Evolutionary conservation across 179 eudicot species (phyloP).

Genomic region (Camellia oleifera): DNA sequence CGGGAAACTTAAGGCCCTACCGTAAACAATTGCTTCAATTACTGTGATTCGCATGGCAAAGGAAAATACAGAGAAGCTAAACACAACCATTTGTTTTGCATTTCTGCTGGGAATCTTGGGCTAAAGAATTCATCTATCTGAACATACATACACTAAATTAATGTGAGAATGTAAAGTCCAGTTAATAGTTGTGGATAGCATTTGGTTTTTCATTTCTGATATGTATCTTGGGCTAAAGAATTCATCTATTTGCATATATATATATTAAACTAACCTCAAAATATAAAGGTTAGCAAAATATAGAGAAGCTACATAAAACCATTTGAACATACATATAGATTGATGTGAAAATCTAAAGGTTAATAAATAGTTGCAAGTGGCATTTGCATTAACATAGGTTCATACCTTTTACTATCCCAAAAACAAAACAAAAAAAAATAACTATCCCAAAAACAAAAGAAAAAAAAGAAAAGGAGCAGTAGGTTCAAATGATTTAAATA

Average conservation of each 20-base stretch:
- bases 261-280: too few relatives aligned
- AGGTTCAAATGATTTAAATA: not conserved
- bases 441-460: too few relatives aligned
- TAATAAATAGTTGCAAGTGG: too few relatives aligned
- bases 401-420: not conserved
- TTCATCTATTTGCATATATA: too few relatives aligned
- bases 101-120: not conserved
- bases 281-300: too few relatives aligned
- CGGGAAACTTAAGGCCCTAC: not conserved
- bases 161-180: not conserved
- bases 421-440: too few relatives aligned
- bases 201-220: too few relatives aligned
- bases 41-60: not conserved
- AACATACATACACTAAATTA: not conserved
- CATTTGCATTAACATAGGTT: not conserved
- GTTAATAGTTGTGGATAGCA: not conserved
- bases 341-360: too few relatives aligned
- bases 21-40: constrained; percentile 2
- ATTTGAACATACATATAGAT: too few relatives aligned
- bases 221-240: too few relatives aligned
- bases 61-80: not conserved
- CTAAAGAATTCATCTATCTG: not conserved
- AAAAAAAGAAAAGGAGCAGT: too few relatives aligned
- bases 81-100: not conserved
- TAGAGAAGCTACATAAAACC: not conserved